Percentiles rank a stretch among this genome's conserved stretches.
phyloP scores from a whole-genome alignment of 2,329 filamentous ascomycete genomes.

The Pseudocercospora fijiensis region DNA sequence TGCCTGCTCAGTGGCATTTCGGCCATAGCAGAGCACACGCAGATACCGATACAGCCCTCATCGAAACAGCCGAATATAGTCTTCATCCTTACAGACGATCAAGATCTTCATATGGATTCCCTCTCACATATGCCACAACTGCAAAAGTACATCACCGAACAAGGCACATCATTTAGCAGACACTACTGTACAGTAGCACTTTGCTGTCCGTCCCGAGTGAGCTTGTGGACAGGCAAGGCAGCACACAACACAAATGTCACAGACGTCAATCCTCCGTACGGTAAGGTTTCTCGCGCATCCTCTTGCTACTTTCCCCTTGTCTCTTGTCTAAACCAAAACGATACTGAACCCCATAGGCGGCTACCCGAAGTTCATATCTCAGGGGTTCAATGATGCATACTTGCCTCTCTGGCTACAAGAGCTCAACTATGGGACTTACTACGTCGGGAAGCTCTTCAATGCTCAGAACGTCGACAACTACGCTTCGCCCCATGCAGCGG shows the following conservation, averaged over 20 bases:
- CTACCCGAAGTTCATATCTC: constrained; percentile 64
- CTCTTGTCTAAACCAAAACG: not conserved
- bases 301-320: not conserved
- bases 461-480: constrained; percentile 62
- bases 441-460: constrained; percentile 72
- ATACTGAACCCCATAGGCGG: constrained; percentile 42
- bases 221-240: constrained; percentile 63
- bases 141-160: constrained; percentile 55
- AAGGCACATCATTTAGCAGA: constrained; percentile 60
- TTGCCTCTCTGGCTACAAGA: constrained; percentile 70
- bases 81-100: constrained; percentile 68
- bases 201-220: constrained; percentile 67
- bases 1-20: not conserved
- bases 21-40: not conserved
- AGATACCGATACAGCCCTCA: not conserved
- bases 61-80: constrained; percentile 57
- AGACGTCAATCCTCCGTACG: constrained; percentile 55
- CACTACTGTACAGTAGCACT: constrained; percentile 67
- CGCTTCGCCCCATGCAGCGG: constrained; percentile 55
- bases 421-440: constrained; percentile 69
- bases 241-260: constrained; percentile 73
- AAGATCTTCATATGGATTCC: constrained; percentile 63
- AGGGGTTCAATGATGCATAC: constrained; percentile 66
- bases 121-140: constrained; percentile 61
- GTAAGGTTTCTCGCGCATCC: constrained; percentile 35